Conservation (phyloP, 306 rosid species). For the Casuarina cunninghamiana region DNA sequence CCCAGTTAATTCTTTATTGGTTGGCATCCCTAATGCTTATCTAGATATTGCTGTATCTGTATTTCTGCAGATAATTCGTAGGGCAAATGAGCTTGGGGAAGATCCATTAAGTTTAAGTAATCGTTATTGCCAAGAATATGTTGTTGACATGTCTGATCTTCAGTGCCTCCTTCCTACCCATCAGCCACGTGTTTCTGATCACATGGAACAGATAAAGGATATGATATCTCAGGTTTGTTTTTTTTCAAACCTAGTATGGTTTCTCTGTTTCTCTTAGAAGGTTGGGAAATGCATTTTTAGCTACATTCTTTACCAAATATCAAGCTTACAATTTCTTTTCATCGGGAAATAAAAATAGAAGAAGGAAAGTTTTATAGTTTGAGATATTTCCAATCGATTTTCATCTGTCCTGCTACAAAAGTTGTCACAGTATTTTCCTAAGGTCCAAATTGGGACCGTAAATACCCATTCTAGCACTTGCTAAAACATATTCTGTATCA, state of each 20-base stretch:
- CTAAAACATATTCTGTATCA: no score
- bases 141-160: slow-evolving; percentile 71
- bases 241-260: background rate
- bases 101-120: slow-evolving; percentile 71
- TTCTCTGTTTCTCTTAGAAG: background rate
- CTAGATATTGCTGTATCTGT: slow-evolving; percentile 29
- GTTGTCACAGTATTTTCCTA: no score
- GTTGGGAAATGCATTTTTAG: background rate
- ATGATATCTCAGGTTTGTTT: slow-evolving; percentile 69
- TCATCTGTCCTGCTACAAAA: no score
- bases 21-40: slow-evolving; percentile 26
- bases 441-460: no score
- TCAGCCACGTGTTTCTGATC: slow-evolving; percentile 89
- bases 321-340: background rate
- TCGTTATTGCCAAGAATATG: slow-evolving; percentile 81
- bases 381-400: background rate
- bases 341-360: background rate
- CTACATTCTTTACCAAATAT: background rate
- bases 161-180: slow-evolving; percentile 79
- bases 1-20: slow-evolving; percentile 11
- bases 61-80: slow-evolving; percentile 74
- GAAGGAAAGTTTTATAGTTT: background rate
- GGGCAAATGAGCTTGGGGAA: slow-evolving; percentile 80
- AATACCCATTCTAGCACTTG: no score
- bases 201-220: slow-evolving; percentile 80